These are phyloP conservation scores for Tylopilus sp. DNA, from an alignment of 768 basidiomycete species.

Conservation along the genomic window DNA sequence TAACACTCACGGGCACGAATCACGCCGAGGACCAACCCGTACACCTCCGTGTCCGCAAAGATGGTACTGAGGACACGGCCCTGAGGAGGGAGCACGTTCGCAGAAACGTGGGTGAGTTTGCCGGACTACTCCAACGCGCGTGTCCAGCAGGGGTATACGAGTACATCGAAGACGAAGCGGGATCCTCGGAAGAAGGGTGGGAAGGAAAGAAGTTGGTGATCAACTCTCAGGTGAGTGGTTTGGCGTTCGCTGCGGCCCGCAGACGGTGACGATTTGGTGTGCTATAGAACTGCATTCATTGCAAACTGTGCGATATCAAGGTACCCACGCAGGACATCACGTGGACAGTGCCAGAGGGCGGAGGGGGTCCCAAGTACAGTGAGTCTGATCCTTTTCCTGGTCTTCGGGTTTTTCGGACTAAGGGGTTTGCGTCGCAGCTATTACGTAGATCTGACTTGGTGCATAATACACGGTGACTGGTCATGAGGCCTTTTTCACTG, in stretches of 20 bases:
- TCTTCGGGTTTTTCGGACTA: background rate
- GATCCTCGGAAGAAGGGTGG: slow-evolving; percentile 55
- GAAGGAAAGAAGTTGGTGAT: slow-evolving; percentile 89
- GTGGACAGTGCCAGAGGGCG: slow-evolving; percentile 96
- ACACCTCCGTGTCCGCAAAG: slow-evolving; percentile 69
- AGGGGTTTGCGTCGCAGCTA: slow-evolving; percentile 1
- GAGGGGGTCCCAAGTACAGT: slow-evolving; percentile 97
- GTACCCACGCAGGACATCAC: slow-evolving; percentile 95
- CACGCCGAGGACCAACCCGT: slow-evolving; percentile 96
- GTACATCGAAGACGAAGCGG: slow-evolving; percentile 73
- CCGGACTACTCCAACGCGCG: slow-evolving; percentile 80
- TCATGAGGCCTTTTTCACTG: background rate
- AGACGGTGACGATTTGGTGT: background rate
- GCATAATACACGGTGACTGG: background rate
- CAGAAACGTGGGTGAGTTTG: slow-evolving; percentile 74
- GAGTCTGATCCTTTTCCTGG: background rate
- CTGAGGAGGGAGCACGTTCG: slow-evolving; percentile 64
- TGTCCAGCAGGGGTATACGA: slow-evolving; percentile 98
- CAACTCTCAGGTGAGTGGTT: slow-evolving; percentile 78
- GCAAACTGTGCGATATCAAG: slow-evolving; percentile 95
- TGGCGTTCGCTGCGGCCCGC: background rate
- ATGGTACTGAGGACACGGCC: slow-evolving; percentile 38
- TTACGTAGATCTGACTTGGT: slow-evolving; percentile 12
- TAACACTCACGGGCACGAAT: slow-evolving; percentile 89
- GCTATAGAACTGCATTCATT: slow-evolving; percentile 82